Base-by-base conservation (phyloP, 495 filamentous ascomycete genomes). In the Sporormia fimetaria region DNA sequence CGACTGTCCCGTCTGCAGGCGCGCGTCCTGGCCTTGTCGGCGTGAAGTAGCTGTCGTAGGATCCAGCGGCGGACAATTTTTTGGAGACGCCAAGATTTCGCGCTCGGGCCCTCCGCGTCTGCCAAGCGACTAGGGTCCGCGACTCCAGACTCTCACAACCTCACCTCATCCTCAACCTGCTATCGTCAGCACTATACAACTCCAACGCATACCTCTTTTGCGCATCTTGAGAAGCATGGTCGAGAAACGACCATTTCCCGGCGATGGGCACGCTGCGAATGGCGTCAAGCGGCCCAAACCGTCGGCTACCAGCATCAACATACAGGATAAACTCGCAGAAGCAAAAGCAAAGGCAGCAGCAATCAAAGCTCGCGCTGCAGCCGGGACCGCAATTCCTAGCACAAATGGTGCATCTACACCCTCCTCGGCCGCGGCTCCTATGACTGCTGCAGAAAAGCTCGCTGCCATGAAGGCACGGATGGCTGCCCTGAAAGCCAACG, bases 391-490 rank as follows among this genome's bases (percentile, higher is more conserved):
- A 5, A 37, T 51, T 61, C 69, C 71, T 42, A 46, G 18, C 20
- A 21, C 28, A 10, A 17, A 7, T 15, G 27, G 9, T 18, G 9
- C 65, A 33, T 62, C 60, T 42, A 51, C 65, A 30, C 55, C 57
- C 8, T 38, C 49, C 60, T 71, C 70, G 35, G 37, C 68, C 14
- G 39, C 67, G 25, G 25, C 49, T 11, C 12, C 44, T 20, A 33
- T 52, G 30, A 30, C 42, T 2, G 40, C 42, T 17, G 38, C 47
- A 14, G 33, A 41, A 42, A 57, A 59, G 30, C 60, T 82, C 33
- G 77, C 74, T 1, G 74, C 76, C n/a, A 65, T 94, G 65, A 93
- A 81, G 59, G 85, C 86, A 3, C 71, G 83, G 57, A 78, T 92
- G 8, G 81, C 80, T 26, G 81, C 82, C 31, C 78, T 83, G 74